Percentiles rank a stretch among this genome's conserved stretches.
These are phyloP conservation scores for Mycosarcoma maydis DNA, from an alignment of 1,284 basidiomycete species.

Conservation along the genomic window DNA sequence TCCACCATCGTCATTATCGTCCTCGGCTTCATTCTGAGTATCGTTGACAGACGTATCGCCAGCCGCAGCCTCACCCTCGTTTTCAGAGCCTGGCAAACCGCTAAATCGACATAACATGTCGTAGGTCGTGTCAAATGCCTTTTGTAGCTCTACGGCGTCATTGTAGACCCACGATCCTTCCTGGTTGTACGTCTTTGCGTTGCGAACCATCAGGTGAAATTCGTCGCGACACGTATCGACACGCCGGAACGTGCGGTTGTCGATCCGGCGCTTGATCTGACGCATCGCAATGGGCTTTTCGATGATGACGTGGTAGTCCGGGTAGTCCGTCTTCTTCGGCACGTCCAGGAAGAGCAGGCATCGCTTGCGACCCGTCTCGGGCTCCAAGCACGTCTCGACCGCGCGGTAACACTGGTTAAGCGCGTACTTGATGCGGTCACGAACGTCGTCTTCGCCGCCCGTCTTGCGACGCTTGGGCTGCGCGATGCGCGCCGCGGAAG, in stretches of 20 bases:
- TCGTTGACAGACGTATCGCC: conserved; percentile 13
- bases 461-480: conserved; percentile 77
- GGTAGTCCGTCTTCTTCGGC: conserved; percentile 76
- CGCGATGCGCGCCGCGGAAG: conserved; percentile 25
- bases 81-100: conserved; percentile 52
- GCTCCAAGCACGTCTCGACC: conserved; percentile 77
- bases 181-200: conserved; percentile 74
- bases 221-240: conserved; percentile 80
- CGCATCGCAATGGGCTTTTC: conserved; percentile 84
- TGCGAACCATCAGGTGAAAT: conserved; percentile 88
- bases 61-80: conserved; percentile 33
- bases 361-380: conserved; percentile 71
- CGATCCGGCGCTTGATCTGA: conserved; percentile 83
- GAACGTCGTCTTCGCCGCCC: conserved; percentile 68
- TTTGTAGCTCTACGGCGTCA: conserved; percentile 73
- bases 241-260: conserved; percentile 78
- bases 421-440: conserved; percentile 79
- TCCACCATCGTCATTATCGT: conserved; percentile 11
- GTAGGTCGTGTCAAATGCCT: conserved; percentile 60
- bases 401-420: conserved; percentile 83
- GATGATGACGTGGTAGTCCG: conserved; percentile 79
- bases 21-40: conserved; percentile 12
- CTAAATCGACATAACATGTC: conserved; percentile 48
- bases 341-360: conserved; percentile 67
- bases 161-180: conserved; percentile 89